Percentiles rank a stretch among this genome's conserved stretches.
Evolutionary conservation across 371 early-diverging fungal genomes (phyloP).

Genomic region (Mucor lusitanicus): DNA sequence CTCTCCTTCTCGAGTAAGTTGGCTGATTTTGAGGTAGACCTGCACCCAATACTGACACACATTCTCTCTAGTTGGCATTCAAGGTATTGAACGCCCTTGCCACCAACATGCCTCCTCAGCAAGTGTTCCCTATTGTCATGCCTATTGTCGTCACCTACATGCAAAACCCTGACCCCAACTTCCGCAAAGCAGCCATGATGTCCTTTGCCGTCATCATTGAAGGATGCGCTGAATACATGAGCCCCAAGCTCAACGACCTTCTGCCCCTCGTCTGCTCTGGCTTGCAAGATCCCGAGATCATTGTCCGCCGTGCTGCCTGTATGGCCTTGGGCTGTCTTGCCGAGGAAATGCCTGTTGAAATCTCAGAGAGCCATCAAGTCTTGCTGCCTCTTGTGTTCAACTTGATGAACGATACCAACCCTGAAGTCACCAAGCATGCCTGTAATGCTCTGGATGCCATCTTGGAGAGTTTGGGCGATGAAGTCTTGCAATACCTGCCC

Average conservation of each 20-base stretch:
- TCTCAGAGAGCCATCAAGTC: slow-evolving; percentile 75
- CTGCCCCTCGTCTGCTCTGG: slow-evolving; percentile 74
- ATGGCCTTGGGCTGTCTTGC: slow-evolving; percentile 84
- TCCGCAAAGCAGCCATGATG: slow-evolving; percentile 88
- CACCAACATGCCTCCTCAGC: slow-evolving; percentile 82
- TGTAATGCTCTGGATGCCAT: slow-evolving; percentile 87
- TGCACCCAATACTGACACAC: too few species aligned
- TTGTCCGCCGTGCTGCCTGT: slow-evolving; percentile 87
- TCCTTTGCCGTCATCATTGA: slow-evolving; percentile 85
- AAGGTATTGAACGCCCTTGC: slow-evolving; percentile 78
- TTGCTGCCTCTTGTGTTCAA: slow-evolving; percentile 83
- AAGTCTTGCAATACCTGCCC: slow-evolving; percentile 80
- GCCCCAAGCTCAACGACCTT: slow-evolving; percentile 72
- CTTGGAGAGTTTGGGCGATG: slow-evolving; percentile 79
- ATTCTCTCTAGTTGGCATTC: slow-evolving; percentile 48
- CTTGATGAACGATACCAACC: slow-evolving; percentile 74
- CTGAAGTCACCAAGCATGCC: slow-evolving; percentile 77
- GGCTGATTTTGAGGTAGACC: background rate
- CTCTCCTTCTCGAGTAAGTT: slow-evolving; percentile 73
- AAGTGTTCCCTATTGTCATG: slow-evolving; percentile 82
- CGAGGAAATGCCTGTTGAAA: slow-evolving; percentile 78
- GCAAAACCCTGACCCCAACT: slow-evolving; percentile 70
- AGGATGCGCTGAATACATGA: slow-evolving; percentile 84
- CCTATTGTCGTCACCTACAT: slow-evolving; percentile 73
- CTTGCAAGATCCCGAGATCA: slow-evolving; percentile 76